Evolutionary conservation across 2,329 filamentous ascomycete genomes (phyloP).

Genomic region (Pseudogymnoascus verrucosus): DNA sequence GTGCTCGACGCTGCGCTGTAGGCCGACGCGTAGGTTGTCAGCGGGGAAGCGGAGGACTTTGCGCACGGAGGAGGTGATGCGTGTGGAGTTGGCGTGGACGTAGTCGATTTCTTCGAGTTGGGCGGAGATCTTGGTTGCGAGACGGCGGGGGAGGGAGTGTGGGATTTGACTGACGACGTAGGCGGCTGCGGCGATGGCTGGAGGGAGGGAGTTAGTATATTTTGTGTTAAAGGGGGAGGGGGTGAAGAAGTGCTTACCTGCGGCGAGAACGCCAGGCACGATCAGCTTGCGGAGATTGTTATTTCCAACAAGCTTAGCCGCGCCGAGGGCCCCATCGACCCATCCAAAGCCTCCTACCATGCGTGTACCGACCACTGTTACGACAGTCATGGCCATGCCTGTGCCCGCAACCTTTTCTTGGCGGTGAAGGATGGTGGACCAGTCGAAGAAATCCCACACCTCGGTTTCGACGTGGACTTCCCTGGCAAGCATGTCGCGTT

Average conservation of each 20-base stretch:
- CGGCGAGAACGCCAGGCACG: constrained; percentile 69
- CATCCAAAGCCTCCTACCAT: constrained; percentile 78
- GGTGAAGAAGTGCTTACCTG: constrained; percentile 51
- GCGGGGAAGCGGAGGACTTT: constrained; percentile 83
- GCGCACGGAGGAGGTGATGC: constrained; percentile 79
- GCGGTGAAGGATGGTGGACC: constrained; percentile 70
- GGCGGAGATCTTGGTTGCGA: constrained; percentile 74
- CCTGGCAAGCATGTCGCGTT: constrained; percentile 70
- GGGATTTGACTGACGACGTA: constrained; percentile 86
- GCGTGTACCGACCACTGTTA: constrained; percentile 74
- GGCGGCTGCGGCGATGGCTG: constrained; percentile 65
- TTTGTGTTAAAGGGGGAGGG: constrained; percentile 10
- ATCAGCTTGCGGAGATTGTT: constrained; percentile 75
- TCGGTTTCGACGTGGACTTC: constrained; percentile 85
- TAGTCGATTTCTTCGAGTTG: constrained; percentile 83
- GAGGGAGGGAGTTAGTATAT: constrained; percentile 28
- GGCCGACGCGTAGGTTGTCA: constrained; percentile 72
- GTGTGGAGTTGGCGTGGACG: constrained; percentile 76
- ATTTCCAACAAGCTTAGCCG: constrained; percentile 70
- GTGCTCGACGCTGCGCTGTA: constrained; percentile 80
- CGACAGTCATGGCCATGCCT: constrained; percentile 87
- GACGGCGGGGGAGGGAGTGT: constrained; percentile 74
- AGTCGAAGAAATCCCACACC: constrained; percentile 87
- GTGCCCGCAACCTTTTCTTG: constrained; percentile 95
- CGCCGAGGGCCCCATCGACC: constrained; percentile 79